phyloP scores from a whole-genome alignment of 306 rosid species.

The Cicer pinnatifidum region DNA sequence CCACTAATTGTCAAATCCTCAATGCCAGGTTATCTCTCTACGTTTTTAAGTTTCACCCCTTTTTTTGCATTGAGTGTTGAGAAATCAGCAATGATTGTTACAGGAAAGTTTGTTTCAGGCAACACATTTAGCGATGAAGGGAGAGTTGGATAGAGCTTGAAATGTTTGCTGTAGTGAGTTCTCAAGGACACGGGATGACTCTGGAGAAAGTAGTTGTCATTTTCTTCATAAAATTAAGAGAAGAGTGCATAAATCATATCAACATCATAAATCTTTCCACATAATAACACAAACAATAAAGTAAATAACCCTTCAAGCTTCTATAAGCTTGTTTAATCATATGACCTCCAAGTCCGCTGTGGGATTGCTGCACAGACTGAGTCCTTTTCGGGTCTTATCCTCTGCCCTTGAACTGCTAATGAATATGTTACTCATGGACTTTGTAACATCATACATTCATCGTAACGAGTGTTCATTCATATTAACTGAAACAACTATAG shows the following conservation, averaged over 20 bases:
- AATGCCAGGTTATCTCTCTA: not conserved
- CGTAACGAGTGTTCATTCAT: too few species aligned
- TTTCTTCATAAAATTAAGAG: not conserved
- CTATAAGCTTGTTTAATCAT: not conserved
- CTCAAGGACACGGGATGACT: not conserved
- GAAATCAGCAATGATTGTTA: not conserved
- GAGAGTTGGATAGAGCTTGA: not conserved
- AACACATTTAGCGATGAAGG: not conserved
- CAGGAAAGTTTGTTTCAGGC: not conserved
- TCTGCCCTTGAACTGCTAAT: too few species aligned
- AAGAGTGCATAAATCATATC: not conserved
- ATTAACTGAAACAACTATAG: too few species aligned
- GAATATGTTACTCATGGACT: too few species aligned
- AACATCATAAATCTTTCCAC: not conserved
- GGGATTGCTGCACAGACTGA: not conserved
- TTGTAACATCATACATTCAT: too few species aligned
- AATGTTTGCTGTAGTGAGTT: not conserved
- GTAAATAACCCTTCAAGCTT: not conserved
- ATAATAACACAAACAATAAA: not conserved
- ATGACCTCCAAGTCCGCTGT: not conserved
- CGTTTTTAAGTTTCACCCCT: too few species aligned
- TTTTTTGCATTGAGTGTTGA: not conserved
- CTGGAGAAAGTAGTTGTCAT: not conserved
- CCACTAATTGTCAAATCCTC: not conserved
- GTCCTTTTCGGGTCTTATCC: too few species aligned